Evolutionary conservation across 2,329 filamentous ascomycete genomes (phyloP).

Genomic region (Aspergillus spinulosporus): DNA sequence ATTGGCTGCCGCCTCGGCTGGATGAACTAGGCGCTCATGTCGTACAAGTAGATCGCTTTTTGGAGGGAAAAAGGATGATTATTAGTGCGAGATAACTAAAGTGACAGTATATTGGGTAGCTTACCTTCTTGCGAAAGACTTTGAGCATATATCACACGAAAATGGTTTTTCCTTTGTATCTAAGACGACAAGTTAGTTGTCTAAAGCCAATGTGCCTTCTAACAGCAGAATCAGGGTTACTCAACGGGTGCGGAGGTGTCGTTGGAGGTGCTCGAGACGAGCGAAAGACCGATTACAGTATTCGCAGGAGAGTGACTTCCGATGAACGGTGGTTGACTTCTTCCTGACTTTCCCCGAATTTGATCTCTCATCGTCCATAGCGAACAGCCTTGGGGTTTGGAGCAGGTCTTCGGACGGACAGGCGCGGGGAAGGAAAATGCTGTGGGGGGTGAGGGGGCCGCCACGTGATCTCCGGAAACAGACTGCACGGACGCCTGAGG

Average conservation of each 20-base stretch:
- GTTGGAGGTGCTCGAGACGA: conserved; percentile 52
- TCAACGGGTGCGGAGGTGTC: conserved; percentile 53
- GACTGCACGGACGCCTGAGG: neutral
- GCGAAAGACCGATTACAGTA: conserved; percentile 52
- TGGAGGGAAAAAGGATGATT: conserved; percentile 17
- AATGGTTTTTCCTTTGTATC: conserved; percentile 54
- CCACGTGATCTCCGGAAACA: conserved; percentile 20
- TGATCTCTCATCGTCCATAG: conserved; percentile 44
- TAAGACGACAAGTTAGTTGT: conserved; percentile 32
- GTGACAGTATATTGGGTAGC: conserved; percentile 6
- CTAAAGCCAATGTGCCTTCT: conserved; percentile 9
- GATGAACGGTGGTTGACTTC: conserved; percentile 42
- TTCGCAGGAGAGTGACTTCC: conserved; percentile 50
- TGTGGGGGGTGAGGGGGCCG: conserved; percentile 36
- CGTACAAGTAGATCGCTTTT: conserved; percentile 50
- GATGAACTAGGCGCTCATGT: conserved; percentile 52
- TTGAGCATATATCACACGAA: conserved; percentile 51
- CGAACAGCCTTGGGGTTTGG: conserved; percentile 27
- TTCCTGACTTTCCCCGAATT: conserved; percentile 42
- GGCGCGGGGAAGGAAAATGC: conserved; percentile 40
- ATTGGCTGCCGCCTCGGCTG: conserved; percentile 43
- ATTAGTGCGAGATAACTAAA: conserved; percentile 26
- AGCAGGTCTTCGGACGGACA: conserved; percentile 27
- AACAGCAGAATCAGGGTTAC: conserved; percentile 33
- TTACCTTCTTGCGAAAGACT: conserved; percentile 51